These are phyloP conservation scores for Leucosporidium yakuticum DNA, from an alignment of 768 basidiomycete species.

Conservation along the genomic window DNA sequence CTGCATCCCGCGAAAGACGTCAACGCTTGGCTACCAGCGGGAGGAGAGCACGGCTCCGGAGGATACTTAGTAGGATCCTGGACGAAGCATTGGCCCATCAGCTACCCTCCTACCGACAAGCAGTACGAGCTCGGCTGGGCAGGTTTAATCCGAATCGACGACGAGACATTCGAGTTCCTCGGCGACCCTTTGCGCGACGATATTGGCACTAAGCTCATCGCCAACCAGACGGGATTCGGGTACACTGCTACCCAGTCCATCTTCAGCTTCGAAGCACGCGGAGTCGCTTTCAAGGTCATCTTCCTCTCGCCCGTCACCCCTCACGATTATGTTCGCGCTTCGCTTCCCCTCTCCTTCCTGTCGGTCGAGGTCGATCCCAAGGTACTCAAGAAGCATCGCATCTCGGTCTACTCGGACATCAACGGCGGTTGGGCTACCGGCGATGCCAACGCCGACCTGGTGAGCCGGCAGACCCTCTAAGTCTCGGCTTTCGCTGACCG, in stretches of 20 bases:
- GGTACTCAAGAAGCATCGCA: neutral
- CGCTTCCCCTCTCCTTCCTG: slow-evolving; percentile 25
- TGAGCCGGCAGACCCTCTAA: neutral
- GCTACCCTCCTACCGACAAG: slow-evolving; percentile 3
- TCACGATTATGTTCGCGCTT: slow-evolving; percentile 16
- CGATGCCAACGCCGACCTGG: slow-evolving; percentile 13
- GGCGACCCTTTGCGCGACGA: slow-evolving; percentile 9
- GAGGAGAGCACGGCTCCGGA: slow-evolving; percentile 6
- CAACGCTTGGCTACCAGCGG: slow-evolving; percentile 15
- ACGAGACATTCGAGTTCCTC: slow-evolving; percentile 21
- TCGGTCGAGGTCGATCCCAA: slow-evolving; percentile 5
- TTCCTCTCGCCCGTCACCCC: slow-evolving; percentile 25
- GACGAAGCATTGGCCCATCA: slow-evolving; percentile 24
- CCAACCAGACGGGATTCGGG: slow-evolving; percentile 13
- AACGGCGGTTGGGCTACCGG: slow-evolving; percentile 23
- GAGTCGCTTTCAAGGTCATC: slow-evolving; percentile 43
- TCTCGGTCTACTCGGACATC: slow-evolving; percentile 25
- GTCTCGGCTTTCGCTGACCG: neutral
- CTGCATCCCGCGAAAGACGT: slow-evolving; percentile 9
- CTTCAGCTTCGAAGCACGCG: slow-evolving; percentile 19
- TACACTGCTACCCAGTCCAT: slow-evolving; percentile 24
- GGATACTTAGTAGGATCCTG: slow-evolving; percentile 19
- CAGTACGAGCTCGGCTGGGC: slow-evolving; percentile 11
- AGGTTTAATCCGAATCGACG: slow-evolving; percentile 25
- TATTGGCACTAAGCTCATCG: neutral